A percentile compares a stretch with the other conserved stretches of the same genome.
Evolutionary conservation across 306 rosid species (phyloP).

Genomic region (Abrus pulchellus): DNA sequence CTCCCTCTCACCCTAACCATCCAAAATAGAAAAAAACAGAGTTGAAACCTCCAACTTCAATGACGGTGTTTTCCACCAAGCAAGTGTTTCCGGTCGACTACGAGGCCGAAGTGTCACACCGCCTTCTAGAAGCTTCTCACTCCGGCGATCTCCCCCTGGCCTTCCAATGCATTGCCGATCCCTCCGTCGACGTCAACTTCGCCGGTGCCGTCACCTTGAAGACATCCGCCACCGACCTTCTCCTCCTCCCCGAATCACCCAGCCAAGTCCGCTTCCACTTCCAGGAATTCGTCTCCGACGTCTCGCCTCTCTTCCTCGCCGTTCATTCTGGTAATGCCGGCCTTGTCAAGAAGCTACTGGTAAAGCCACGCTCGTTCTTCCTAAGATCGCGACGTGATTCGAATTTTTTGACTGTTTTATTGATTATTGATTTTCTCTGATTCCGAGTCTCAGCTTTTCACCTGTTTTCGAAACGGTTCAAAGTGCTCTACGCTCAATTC

Average conservation of each 20-base stretch:
- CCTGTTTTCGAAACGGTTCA: background rate
- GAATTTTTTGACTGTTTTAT: conserved; percentile 50
- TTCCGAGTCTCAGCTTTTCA: background rate
- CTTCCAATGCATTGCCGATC: conserved; percentile 69
- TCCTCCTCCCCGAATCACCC: conserved; percentile 65
- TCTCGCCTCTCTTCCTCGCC: conserved; percentile 88
- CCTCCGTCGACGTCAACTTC: conserved; percentile 86
- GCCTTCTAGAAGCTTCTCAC: conserved; percentile 83
- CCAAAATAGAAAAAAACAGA: background rate
- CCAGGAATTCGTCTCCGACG: conserved; percentile 83
- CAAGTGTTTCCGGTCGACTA: conserved; percentile 91
- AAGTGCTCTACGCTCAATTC: background rate
- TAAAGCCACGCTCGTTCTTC: conserved; percentile 40
- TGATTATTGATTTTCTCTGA: conserved; percentile 24
- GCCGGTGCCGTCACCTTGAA: conserved; percentile 74
- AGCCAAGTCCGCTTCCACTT: conserved; percentile 66
- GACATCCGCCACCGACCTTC: conserved; percentile 64
- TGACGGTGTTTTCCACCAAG: conserved; percentile 84
- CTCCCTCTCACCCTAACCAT: conserved; percentile 16
- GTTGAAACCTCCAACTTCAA: conserved; percentile 34
- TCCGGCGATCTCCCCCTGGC: conserved; percentile 81
- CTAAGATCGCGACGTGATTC: conserved; percentile 47
- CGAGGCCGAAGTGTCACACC: conserved; percentile 77
- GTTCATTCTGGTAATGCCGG: conserved; percentile 72
- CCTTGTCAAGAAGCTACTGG: conserved; percentile 81